A percentile compares a stretch with the other conserved stretches of the same genome.
These are phyloP conservation scores for Irpex lacteus DNA, from an alignment of 1,284 basidiomycete genomes.

Conservation along the genomic window DNA sequence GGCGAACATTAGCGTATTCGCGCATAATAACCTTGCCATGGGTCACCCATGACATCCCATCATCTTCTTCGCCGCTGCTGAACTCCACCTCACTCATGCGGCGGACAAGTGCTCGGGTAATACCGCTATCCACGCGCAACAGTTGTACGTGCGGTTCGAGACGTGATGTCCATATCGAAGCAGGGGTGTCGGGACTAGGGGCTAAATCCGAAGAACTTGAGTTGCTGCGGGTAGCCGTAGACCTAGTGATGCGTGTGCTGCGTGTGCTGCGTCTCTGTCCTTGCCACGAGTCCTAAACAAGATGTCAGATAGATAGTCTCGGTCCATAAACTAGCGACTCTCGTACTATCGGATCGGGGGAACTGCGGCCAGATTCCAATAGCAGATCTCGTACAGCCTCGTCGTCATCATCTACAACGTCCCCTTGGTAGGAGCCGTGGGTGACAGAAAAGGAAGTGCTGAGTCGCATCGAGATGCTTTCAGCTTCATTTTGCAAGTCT, in stretches of 20 bases:
- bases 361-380: not conserved
- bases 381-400: not conserved
- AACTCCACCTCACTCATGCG: not conserved
- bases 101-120: conserved; percentile 8
- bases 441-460: not conserved
- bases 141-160: conserved; percentile 3
- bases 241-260: not conserved
- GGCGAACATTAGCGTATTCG: conserved; percentile 21
- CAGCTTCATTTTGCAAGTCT: not conserved
- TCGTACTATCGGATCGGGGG: not conserved
- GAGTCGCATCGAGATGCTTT: not conserved
- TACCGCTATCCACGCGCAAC: not conserved
- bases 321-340: not conserved
- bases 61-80: conserved; percentile 10
- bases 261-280: not conserved
- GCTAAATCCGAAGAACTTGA: conserved; percentile 3
- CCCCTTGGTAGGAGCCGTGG: not conserved
- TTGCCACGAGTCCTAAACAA: not conserved
- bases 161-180: not conserved
- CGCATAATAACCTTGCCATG: conserved; percentile 18
- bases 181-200: not conserved
- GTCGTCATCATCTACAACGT: not conserved
- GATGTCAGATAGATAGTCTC: too few relatives aligned
- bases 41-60: conserved; percentile 20
- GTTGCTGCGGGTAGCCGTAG: conserved; percentile 4